Evolutionary conservation across 345 rosid species (phyloP), one percentile per base, ranked within the genome.

Genomic region (Salix brachista): DNA sequence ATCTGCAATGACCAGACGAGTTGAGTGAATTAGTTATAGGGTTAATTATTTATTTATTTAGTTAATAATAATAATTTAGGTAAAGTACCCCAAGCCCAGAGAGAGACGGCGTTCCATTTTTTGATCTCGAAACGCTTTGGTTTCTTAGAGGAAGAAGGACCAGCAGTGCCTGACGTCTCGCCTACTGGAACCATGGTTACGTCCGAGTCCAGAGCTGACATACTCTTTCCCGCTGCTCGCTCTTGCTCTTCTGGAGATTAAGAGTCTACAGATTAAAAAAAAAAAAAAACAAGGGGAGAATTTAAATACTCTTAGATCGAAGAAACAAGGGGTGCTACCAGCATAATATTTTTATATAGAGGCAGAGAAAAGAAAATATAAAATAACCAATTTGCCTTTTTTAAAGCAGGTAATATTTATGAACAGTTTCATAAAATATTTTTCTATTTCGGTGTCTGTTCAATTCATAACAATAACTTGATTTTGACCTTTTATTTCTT

Each of bases 91-190:
- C 96, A 95, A 30, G 97, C 97, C 97, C 98, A 95, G 75, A 95
- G 97, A 12, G 97, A 81, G 52, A 95, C 97, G 54, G 99, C 94
- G 75, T 88, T 91, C 99, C 99, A 93, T 86, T 93, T 95, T 36
- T 93, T 95, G 73, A 95, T 91, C 79, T 93, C 99, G 74, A 93
- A 93, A 34, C 88, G 83, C 83, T 95, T 91, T 21, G 97, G 86
- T 82, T 93, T 91, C 92, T 91, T 89, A 19, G 83, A 67, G 26
- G 91, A 91, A 5, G 89, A 86, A 2, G 92, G 87, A 36, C 66
- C 52, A 25, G 67, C 71, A 66, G 58, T 84, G 83, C 87, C 80
- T 1, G 94, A 87, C 4, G 89, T 89, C 73, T 92, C 96, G 17
- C 92, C 97, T 37, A 79, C 96, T 19, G 94, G 93, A 54, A 89